phyloP scores from a whole-genome alignment of 805 yeast genomes.

The Cyberlindnera misumaiensis region DNA sequence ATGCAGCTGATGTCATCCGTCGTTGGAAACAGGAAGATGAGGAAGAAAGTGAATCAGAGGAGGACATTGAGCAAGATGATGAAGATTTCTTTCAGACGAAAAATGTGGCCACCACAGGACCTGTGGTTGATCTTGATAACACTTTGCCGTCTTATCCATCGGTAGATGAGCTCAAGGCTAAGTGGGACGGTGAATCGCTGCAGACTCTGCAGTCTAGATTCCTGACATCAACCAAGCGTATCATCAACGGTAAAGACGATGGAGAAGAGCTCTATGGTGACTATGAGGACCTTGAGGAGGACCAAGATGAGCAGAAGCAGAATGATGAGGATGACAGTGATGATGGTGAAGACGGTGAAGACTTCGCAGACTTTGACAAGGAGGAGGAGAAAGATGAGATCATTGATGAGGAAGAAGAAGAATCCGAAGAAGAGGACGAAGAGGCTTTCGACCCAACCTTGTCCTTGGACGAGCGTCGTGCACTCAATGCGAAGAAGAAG shows the following conservation, averaged over 20 bases:
- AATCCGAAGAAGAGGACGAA: constrained; percentile 25
- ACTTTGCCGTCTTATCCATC: constrained; percentile 31
- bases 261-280: constrained; percentile 48
- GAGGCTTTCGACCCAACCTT: constrained; percentile 30
- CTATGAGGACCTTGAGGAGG: constrained; percentile 45
- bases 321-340: constrained; percentile 22
- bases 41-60: constrained; percentile 37
- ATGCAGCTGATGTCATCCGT: constrained; percentile 62
- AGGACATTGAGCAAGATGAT: constrained; percentile 28
- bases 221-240: constrained; percentile 45
- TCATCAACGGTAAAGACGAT: constrained; percentile 26
- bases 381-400: constrained; percentile 30
- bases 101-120: constrained; percentile 27
- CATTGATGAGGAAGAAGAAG: not conserved
- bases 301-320: constrained; percentile 20
- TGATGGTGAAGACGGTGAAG: constrained; percentile 36
- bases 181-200: constrained; percentile 41
- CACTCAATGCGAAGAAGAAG: constrained; percentile 79
- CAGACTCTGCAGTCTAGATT: constrained; percentile 39
- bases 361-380: constrained; percentile 27
- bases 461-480: constrained; percentile 70
- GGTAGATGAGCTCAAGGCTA: constrained; percentile 37
- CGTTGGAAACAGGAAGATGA: constrained; percentile 62
- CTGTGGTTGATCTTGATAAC: constrained; percentile 31
- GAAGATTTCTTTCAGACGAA: constrained; percentile 55